These are phyloP conservation scores for Torulaspora microellipsoides DNA, from an alignment of 805 yeast species.

Conservation along the genomic window DNA sequence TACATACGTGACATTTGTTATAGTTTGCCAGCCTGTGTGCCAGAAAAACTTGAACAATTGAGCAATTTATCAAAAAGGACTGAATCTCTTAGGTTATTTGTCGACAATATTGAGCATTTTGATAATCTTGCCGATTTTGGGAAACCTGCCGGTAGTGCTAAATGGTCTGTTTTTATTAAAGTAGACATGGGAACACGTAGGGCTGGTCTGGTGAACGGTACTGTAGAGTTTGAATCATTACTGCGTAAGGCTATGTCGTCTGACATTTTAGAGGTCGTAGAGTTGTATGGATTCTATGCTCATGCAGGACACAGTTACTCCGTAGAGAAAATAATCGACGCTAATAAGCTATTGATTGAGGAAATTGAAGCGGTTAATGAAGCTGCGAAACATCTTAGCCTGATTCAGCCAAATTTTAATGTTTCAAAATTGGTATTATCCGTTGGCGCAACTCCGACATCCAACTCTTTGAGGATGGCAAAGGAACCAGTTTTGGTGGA, in stretches of 20 bases:
- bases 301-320: constrained; percentile 77
- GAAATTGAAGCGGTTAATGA: constrained; percentile 54
- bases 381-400: constrained; percentile 42
- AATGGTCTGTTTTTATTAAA: constrained; percentile 64
- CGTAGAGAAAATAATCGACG: constrained; percentile 42
- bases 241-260: constrained; percentile 33
- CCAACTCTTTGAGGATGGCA: constrained; percentile 45
- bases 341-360: constrained; percentile 44
- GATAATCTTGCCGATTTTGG: constrained; percentile 41
- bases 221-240: constrained; percentile 36
- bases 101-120: constrained; percentile 58
- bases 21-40: constrained; percentile 55
- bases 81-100: constrained; percentile 48
- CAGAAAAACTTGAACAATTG: constrained; percentile 46
- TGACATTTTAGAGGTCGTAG: constrained; percentile 33
- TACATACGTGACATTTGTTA: constrained; percentile 46
- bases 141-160: constrained; percentile 16
- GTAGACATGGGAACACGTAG: constrained; percentile 67
- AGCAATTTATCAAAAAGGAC: constrained; percentile 41
- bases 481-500: constrained; percentile 8
- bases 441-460: constrained; percentile 81
- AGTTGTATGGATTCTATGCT: constrained; percentile 64
- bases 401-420: constrained; percentile 30
- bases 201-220: constrained; percentile 49
- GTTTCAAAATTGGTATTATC: constrained; percentile 46